Base-by-base conservation (phyloP, 768 basidiomycete genomes). In the Phylloporus rhodoxanthus region DNA sequence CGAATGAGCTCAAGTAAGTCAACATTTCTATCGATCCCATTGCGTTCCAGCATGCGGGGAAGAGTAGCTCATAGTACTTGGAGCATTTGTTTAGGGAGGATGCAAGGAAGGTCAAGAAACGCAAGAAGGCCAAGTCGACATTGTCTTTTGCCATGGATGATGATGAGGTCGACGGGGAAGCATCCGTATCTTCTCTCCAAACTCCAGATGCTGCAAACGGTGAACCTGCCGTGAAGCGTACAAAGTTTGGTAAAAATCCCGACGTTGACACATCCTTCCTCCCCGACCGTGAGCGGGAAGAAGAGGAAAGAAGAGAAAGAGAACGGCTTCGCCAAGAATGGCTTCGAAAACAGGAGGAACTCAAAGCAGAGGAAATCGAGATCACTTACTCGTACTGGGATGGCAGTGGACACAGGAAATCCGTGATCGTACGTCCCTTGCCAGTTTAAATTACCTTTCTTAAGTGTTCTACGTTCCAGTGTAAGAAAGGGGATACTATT, bases 321-420 rank as follows among this genome's bases (percentile, higher is more conserved):
- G 96, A 99, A 65, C 79, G 87, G 43, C 75, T 99, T 34, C 77
- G 96, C 2, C 77, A 91, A 52, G 83, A 96, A 66, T 99, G 94
- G 93, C 73, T 98, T 29, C 72, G 68, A 56, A 75, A 75, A 54
- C 85, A 88, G 58, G 77, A 84, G 65, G 75, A 82, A 20, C 78
- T 85, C 47, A 85, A 85, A 64, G 61, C 70, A 23, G 85, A 86
- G 55, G 77, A 79, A 20, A 89, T 99, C 47, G 96, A 98, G 68
- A 78, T 99, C 48, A 85, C 85, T 0, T 99, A 97, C 63, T 96
- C 92, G 0, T 99, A 85, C 67, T 99, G 96, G 96, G 96, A 99
- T 65, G 96, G 96, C 10, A 92, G 87, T 60, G 96, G 96, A 0
- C 96, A 98, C 70, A 75, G 96, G 45, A 96, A 94, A 72, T 85